Percentiles rank a stretch among this genome's conserved stretches.
Evolutionary conservation across 495 filamentous ascomycete genomes (phyloP).

Genomic region (Annulohypoxylon nitens): DNA sequence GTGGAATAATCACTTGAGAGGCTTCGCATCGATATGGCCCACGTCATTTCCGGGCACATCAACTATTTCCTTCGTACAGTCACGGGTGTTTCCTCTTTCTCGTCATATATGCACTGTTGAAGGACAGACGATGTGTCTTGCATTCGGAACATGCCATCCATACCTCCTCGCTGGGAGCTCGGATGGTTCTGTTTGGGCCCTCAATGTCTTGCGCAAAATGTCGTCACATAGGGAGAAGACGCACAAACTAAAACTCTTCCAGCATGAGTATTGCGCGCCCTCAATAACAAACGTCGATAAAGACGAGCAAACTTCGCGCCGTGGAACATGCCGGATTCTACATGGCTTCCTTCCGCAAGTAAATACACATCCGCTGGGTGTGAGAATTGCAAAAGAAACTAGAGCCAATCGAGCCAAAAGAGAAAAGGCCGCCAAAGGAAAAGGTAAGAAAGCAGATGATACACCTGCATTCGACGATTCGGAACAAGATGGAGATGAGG

Average conservation of each 20-base stretch:
- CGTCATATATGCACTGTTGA: constrained; percentile 61
- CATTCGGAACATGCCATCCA: constrained; percentile 60
- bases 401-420: constrained; percentile 46
- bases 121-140: constrained; percentile 58
- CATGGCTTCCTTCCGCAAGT: constrained; percentile 63
- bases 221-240: constrained; percentile 58
- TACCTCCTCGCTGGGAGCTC: constrained; percentile 59
- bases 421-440: constrained; percentile 62
- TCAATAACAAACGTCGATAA: constrained; percentile 19
- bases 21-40: constrained; percentile 61
- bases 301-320: constrained; percentile 61
- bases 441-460: constrained; percentile 12
- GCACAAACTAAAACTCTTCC: constrained; percentile 60
- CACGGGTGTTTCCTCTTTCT: constrained; percentile 60
- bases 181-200: constrained; percentile 60
- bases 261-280: constrained; percentile 59
- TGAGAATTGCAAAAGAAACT: constrained; percentile 71
- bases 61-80: constrained; percentile 60
- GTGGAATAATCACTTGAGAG: constrained; percentile 62
- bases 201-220: constrained; percentile 62
- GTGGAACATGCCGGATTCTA: constrained; percentile 71
- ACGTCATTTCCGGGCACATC: constrained; percentile 60
- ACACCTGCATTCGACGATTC: constrained; percentile 39
- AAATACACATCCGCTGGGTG: constrained; percentile 72
- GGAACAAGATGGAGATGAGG: constrained; percentile 36